Evolutionary conservation across 352 stramenopile genomes (phyloP), one percentile per base, ranked within the genome.

Genomic region (Globisporangium megalacanthum): DNA sequence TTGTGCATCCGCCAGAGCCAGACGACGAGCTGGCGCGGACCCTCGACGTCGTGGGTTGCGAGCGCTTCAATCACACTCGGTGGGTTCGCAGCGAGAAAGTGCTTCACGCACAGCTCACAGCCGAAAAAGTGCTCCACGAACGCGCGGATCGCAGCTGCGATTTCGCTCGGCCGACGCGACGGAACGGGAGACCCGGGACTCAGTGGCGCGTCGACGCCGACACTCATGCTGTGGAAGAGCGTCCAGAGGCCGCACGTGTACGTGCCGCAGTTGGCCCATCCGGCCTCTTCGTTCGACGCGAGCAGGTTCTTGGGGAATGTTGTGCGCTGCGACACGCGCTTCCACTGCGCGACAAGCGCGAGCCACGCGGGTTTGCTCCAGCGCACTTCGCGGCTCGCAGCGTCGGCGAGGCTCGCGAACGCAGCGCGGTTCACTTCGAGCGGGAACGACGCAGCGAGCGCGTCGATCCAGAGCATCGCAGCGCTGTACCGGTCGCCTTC

Each of bases 1-100:
- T 91, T 92, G 72, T 95, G 85, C 81, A 91, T 89, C 31, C 68
- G 69, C 78, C 84, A 93, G 46, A 95, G 73, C 83, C 85, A 92
- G 42, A 93, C 52, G 9, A 72, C 55, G 4, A 90, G 65, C 48
- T 76, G 72, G 33, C 73, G 52, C 10, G 72, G 64, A 0, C 76
- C 78, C 0, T 75, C 54, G 15, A 33, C 29, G 45, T 91, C 79
- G 20, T 60, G 61, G 7, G 51, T 53, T 3, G 71, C 73, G 1
- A 90, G 42, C 1, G 72, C 58, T 4, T 64, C 55, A 22, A 94
- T 85, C 2, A 75, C 62, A n/a, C 59, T 75, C 45, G 72, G 67
- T 5, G 83, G 77, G 54, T 95, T 93, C 7, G 73, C 72, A 22
- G 62, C 37, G 13, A 92, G 56, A 31, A 95, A 95, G 66, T 95